Evolutionary conservation across 176 grass and related monocot genomes (phyloP), one percentile per base, ranked within the genome.

Genomic region (Eremochloa ophiuroides): DNA sequence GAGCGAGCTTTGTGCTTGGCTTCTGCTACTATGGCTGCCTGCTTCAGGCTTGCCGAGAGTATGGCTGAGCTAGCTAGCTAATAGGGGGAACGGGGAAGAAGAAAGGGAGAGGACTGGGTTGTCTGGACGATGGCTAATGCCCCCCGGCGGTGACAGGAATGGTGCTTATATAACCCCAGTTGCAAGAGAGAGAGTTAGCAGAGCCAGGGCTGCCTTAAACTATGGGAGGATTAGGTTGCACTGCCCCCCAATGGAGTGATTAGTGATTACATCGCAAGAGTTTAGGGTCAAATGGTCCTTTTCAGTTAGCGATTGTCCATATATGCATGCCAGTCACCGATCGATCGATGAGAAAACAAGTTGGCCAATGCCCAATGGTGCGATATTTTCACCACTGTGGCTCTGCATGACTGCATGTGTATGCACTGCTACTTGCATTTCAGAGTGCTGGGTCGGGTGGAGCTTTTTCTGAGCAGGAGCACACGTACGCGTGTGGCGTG

Each of bases 91-190:
- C n/a, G 41, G 70, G 47, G 25, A 17, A n/a, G n/a, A 27, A 13
- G 67, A 80, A 55, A 60, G 64, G 31, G 75, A 35, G 75, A 81
- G 50, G 39, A 55, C 76, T 67, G 67, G 73, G 63, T 79, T 79
- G 35, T 23, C 10, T 61, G 59, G 0, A 12, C 10, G 22, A 34
- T 86, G 76, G 47, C 48, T 42, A 67, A 48, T 82, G 48, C 30
- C 13, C 26, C 31, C 64, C 41, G 46, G 46, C 64, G 59, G 31
- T 80, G 75, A 84, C 60, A 75, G 30, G 42, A 68, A 63, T 46
- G 28, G 66, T 47, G 75, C 35, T 86, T 87, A 89, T 94, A 91
- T 91, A 91, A 71, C 8, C 62, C 46, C 23, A 42, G 6, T 79
- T 10, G 79, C 68, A 29, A 25, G 46, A 50, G 16, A 50, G 46